These are phyloP conservation scores for Boletus insuetus DNA, from an alignment of 768 basidiomycete genomes.

Conservation along the genomic window DNA sequence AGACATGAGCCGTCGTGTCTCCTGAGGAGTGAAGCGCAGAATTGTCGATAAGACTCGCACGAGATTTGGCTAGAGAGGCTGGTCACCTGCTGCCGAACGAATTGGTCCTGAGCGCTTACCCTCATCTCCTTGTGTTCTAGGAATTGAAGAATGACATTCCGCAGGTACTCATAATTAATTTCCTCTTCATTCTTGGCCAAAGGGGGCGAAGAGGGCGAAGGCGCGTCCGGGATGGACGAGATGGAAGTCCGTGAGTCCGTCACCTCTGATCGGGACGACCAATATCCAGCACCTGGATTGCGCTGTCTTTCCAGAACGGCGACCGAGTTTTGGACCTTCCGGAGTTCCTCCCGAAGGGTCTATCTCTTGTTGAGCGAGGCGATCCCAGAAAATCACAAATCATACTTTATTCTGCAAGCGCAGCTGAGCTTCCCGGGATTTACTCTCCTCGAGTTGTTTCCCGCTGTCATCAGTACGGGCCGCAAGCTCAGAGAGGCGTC, in stretches of 20 bases:
- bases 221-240: constrained; percentile 42
- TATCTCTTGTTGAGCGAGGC: constrained; percentile 31
- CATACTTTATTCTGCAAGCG: constrained; percentile 76
- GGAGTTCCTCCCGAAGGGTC: constrained; percentile 90
- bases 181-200: constrained; percentile 71
- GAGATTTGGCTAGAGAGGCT: constrained; percentile 66
- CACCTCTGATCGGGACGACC: constrained; percentile 51
- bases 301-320: constrained; percentile 87
- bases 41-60: constrained; percentile 91
- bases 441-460: constrained; percentile 70
- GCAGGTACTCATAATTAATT: constrained; percentile 90
- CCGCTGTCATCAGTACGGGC: constrained; percentile 54
- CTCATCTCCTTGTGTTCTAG: constrained; percentile 98
- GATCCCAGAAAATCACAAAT: neutral
- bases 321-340: constrained; percentile 93
- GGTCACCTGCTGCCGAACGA: neutral
- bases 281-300: constrained; percentile 93
- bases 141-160: constrained; percentile 96
- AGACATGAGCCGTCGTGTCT: constrained; percentile 83
- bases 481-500: constrained; percentile 47
- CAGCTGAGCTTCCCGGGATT: constrained; percentile 65
- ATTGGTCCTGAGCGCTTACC: constrained; percentile 46
- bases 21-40: constrained; percentile 91
- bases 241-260: constrained; percentile 36
- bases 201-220: constrained; percentile 34